Base-by-base conservation (phyloP, 2,329 filamentous ascomycete species). In the Volutella citrinella region DNA sequence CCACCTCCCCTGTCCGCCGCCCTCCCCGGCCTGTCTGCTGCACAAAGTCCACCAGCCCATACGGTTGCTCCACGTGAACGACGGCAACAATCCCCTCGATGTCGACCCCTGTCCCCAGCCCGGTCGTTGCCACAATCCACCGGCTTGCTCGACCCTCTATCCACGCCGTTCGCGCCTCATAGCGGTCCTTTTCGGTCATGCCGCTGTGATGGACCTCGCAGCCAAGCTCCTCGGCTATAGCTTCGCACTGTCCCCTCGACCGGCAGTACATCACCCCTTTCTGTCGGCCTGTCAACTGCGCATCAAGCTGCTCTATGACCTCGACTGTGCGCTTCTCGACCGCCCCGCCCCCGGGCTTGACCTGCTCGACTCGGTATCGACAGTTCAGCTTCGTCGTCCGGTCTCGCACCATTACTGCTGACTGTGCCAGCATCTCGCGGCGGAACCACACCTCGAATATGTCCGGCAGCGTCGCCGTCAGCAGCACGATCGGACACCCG, bases 31-130 rank as follows among this genome's bases (percentile, higher is more conserved):
- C 30, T 5, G 20, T 32, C 30, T 32, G 21, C 30, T 32, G 21
- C 21, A 23, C 12, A 32, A 32, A 32, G 30, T 32, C 30, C n/a
- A 32, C 30, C 12, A 32, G 10, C 3, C 27, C 18, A 21, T 15
- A 30, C 9, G 13, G 20, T 19, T 19, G 15, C 21, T 21, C 15
- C 12, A 13, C 7, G n/a, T 30, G 19, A 13, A 30, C 10, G 7
- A 30, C 19, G 2, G 13, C 13, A 4, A 30, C n/a, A n/a, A n/a
- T n/a, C n/a, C n/a, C n/a, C n/a, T n/a, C n/a, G n/a, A n/a, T n/a
- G n/a, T n/a, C n/a, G n/a, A n/a, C n/a, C n/a, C n/a, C n/a, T n/a
- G n/a, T n/a, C n/a, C n/a, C n/a, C n/a, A n/a, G n/a, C n/a, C n/a
- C n/a, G n/a, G n/a, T n/a, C n/a, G n/a, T n/a, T n/a, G n/a, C n/a